A percentile compares a stretch with the other conserved stretches of the same genome.
phyloP scores from a whole-genome alignment of 2,329 filamentous ascomycete genomes.

The Boeremia lycopersici region DNA sequence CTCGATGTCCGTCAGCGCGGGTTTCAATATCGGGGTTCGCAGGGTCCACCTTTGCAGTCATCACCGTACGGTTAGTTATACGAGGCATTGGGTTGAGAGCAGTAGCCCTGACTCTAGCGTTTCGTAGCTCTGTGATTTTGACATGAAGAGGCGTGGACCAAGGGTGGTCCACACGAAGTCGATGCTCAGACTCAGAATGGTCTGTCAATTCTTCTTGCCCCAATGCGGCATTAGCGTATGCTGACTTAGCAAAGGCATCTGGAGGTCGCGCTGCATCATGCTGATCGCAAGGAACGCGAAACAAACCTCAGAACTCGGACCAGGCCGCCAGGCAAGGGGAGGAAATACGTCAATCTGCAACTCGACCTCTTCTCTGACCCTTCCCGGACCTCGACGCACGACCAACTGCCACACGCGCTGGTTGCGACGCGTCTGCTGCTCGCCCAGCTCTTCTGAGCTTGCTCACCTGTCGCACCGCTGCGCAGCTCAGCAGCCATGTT shows the following conservation, averaged over 20 bases:
- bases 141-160: background rate
- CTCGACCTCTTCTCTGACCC: slow-evolving; percentile 1
- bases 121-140: background rate
- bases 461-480: slow-evolving; percentile 27
- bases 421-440: slow-evolving; percentile 40
- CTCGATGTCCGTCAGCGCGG: slow-evolving; percentile 10
- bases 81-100: background rate
- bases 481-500: slow-evolving; percentile 45
- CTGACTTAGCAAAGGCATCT: slow-evolving; percentile 26
- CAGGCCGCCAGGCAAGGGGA: slow-evolving; percentile 14
- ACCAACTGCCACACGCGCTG: background rate
- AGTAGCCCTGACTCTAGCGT: background rate
- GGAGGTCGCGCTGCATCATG: slow-evolving; percentile 29
- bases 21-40: slow-evolving; percentile 3
- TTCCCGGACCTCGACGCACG: slow-evolving; percentile 4
- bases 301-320: slow-evolving; percentile 22
- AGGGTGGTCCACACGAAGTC: background rate
- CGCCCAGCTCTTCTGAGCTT: slow-evolving; percentile 39
- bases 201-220: background rate
- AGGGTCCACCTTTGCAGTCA: background rate
- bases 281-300: slow-evolving; percentile 34
- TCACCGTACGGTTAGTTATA: slow-evolving; percentile 1
- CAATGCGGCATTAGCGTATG: slow-evolving; percentile 3
- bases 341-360: slow-evolving; percentile 9
- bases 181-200: background rate